Percentiles rank a stretch among this genome's conserved stretches.
Evolutionary conservation across 108 stramenopile species (phyloP).

Genomic region (Skeletonema marinoi): DNA sequence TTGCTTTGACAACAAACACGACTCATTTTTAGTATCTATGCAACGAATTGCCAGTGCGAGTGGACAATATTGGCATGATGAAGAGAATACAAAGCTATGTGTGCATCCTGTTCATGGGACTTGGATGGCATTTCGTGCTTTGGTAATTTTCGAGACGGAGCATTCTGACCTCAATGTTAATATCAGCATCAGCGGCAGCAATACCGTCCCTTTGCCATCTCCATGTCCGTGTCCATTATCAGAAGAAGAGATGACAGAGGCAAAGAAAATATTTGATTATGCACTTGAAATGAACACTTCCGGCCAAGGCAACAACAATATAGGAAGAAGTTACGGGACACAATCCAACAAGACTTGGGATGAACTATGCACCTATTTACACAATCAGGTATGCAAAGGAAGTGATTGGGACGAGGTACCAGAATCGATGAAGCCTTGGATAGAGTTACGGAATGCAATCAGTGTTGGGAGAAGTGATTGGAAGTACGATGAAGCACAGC

Average conservation of each 20-base stretch:
- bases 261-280: conserved; percentile 40
- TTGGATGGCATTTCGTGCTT: conserved; percentile 57
- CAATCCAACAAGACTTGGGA: conserved; percentile 30
- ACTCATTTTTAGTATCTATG: conserved; percentile 55
- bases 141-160: conserved; percentile 38
- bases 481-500: conserved; percentile 47
- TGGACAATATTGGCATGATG: conserved; percentile 54
- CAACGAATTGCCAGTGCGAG: conserved; percentile 49
- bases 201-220: conserved; percentile 19
- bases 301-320: not conserved
- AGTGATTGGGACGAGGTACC: conserved; percentile 40
- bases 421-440: conserved; percentile 52
- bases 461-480: conserved; percentile 42
- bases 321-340: conserved; percentile 19
- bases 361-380: conserved; percentile 37
- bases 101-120: conserved; percentile 57
- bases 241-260: conserved; percentile 28
- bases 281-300: conserved; percentile 20
- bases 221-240: conserved; percentile 37
- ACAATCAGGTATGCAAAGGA: conserved; percentile 20
- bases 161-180: not conserved
- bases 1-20: conserved; percentile 14
- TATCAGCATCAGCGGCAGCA: not conserved
- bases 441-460: conserved; percentile 44
- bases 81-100: conserved; percentile 48